Evolutionary conservation across 257 asterid genomes (phyloP).

Genomic region (Nicotiana benthamiana): DNA sequence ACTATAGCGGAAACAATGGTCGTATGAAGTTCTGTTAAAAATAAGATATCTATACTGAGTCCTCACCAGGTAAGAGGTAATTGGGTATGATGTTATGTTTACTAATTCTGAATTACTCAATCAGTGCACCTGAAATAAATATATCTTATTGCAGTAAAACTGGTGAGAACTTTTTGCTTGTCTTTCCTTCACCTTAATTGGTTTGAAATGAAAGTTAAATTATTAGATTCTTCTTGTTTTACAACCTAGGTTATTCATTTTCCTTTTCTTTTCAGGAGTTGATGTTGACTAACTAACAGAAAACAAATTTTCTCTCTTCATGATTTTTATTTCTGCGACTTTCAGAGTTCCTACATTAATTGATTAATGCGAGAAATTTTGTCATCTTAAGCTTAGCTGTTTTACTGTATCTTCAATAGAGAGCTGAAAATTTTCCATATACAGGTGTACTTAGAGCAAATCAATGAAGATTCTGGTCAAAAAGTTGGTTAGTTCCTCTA

Average conservation of each 20-base stretch:
- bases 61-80: neutral
- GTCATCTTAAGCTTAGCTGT: neutral
- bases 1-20: neutral
- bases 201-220: neutral
- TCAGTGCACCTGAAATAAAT: neutral
- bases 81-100: neutral
- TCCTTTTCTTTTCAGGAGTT: neutral
- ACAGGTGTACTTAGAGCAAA: slow-evolving; percentile 64
- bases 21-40: neutral
- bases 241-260: neutral
- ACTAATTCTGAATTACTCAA: neutral
- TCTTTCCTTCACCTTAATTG: neutral
- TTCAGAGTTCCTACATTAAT: neutral
- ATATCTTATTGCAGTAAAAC: neutral
- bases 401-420: neutral
- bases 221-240: neutral
- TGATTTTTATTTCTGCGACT: neutral
- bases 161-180: neutral
- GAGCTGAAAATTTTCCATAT: slow-evolving; percentile 1
- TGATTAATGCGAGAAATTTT: neutral
- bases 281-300: neutral
- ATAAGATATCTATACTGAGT: neutral
- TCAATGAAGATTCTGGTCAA: slow-evolving; percentile 44
- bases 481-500: slow-evolving; percentile 42
- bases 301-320: neutral